Base-by-base conservation (phyloP, 352 stramenopile genomes). In the Pythium rishiriense region DNA sequence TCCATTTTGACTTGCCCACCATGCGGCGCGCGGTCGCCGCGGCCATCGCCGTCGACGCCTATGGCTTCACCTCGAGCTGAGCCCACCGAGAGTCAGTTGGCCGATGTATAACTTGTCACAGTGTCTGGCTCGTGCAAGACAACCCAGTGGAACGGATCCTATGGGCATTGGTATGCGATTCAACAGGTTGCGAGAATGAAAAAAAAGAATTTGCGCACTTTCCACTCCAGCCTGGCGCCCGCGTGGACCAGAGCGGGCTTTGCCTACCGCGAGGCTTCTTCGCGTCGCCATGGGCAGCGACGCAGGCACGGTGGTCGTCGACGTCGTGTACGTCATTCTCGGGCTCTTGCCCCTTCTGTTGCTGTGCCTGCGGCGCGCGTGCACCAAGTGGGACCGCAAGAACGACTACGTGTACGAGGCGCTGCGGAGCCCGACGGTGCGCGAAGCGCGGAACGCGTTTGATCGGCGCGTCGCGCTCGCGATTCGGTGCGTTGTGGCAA, bases 341-440 rank as follows among this genome's bases (percentile, higher is more conserved):
- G 62, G 45, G 15, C 29, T 67, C 21, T 37, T 54, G 51, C 60
- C 60, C 31, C 62, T 67, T 51, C n/a, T 67, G 10, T 26, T 67
- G 41, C 60, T 67, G 12, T 57, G 41, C 31, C n/a, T 67, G 29
- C 60, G 60, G 8, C 31, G 51, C n/a, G 19, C 28, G 31, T 64
- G 57, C 35, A 64, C 57, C 22, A 57, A 50, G 19, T 64, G 57
- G 57, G 57, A 64, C 47, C 57, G 57, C 46, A 64, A 66, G 58
- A 58, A 66, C 58, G 58, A 67, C 60, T 29, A 60, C 39, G 51
- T 58, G 7, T 67, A 67, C 51, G 60, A 61, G 43, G 60, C 60
- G 39, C 60, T 67, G 49, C 60, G 50, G 22, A 67, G 60, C 28
- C 60, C 60, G 4, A 67, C 50, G 2, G 50, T 67, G 51, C 60